Evolutionary conservation across 2,329 filamentous ascomycete genomes (phyloP), one percentile per base, ranked within the genome.

Genomic region (Claviceps humidiphila): DNA sequence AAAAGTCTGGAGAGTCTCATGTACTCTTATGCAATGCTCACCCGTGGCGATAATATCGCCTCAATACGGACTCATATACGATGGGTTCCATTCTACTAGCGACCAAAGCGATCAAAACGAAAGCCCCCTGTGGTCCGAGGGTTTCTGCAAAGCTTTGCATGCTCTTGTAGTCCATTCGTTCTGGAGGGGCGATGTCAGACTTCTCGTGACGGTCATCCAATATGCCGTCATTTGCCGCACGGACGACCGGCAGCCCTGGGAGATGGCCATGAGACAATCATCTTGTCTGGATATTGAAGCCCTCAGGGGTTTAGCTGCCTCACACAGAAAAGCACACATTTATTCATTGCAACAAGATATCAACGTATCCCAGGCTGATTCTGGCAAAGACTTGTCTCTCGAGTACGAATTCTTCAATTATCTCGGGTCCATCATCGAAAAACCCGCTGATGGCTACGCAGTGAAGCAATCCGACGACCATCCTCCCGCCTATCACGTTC

Each of bases 231-330:
- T 53, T 20, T 53, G 48, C 26, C 47, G 51, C 3, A 40, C 34
- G 1, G 48, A 47, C n/a, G 42, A 53, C n/a, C 34, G 47, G 2
- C 47, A 46, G 43, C 47, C 51, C 3, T 53, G 51, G 48, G 34
- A 34, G n/a, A 30, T 53, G 41, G 41, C 47, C 1, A 47, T 47
- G 34, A 14, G 14, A 5, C 34, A 5, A 9, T 42, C 38, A 1
- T 50, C 47, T 9, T 50, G 51, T 48, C 30, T 22, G 16, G 47
- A 13, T 2, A 24, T 53, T n/a, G 34, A 53, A 16, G 37, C 20
- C 1, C 11, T 50, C 16, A 34, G 43, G 37, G 14, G 17, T 2
- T 14, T 47, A 5, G 43, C 43, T 13, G 14, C 34, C 4, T 49
- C 45, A n/a, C 37, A 4, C 1, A 38, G 51, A 26, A 0, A 8